These are phyloP conservation scores for Musa beccarii DNA, from an alignment of 176 grass and related monocot species.

Conservation along the genomic window DNA sequence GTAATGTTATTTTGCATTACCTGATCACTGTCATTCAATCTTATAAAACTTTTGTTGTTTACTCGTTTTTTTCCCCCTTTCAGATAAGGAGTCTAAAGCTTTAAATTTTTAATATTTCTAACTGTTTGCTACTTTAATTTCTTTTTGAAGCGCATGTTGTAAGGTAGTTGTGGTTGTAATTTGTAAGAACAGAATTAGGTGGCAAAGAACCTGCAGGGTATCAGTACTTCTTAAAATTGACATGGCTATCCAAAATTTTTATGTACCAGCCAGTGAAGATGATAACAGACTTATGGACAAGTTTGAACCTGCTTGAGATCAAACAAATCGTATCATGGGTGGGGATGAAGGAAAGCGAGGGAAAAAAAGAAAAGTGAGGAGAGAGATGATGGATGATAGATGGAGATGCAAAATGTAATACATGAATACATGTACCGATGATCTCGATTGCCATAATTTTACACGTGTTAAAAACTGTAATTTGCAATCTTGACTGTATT, in stretches of 20 bases:
- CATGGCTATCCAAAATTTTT: not conserved
- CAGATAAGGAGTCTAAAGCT: not conserved
- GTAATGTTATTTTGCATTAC: slow-evolving; percentile 28
- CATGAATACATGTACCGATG: not conserved
- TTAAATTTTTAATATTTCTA: not conserved
- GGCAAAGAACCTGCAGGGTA: not conserved
- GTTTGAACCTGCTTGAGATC: not conserved
- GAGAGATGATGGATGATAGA: not conserved
- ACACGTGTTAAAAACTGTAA: too few relatives aligned
- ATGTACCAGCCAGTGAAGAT: not conserved
- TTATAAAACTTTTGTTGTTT: not conserved
- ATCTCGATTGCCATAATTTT: too few relatives aligned
- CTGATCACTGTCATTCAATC: not conserved
- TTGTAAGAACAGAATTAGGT: not conserved
- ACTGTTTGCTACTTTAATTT: not conserved
- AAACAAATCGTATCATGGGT: not conserved
- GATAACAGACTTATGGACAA: not conserved
- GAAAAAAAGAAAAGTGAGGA: not conserved
- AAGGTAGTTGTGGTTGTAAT: not conserved
- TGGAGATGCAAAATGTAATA: not conserved
- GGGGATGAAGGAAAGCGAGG: not conserved
- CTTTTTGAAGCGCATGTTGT: too few relatives aligned
- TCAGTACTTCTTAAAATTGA: not conserved
- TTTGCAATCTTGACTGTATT: too few relatives aligned
- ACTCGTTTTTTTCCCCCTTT: not conserved